These are phyloP conservation scores for Beauveria caledonica DNA, from an alignment of 2,329 filamentous ascomycete genomes.

Conservation along the genomic window DNA sequence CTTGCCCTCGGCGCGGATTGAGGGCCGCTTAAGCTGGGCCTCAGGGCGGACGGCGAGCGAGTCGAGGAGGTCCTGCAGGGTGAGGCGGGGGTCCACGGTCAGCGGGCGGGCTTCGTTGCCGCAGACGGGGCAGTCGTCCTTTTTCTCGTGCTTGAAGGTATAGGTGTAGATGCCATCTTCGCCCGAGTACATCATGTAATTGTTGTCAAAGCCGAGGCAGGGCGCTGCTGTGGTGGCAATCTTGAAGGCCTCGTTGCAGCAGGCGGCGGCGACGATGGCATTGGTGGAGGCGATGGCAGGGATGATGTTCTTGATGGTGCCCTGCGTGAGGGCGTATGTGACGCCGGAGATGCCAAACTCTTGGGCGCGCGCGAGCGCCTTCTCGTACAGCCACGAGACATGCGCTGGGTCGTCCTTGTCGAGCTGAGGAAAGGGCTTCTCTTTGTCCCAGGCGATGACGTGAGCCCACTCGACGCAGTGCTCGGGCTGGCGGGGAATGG, in stretches of 20 bases:
- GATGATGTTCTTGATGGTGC: slow-evolving; percentile 98
- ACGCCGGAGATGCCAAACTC: slow-evolving; percentile 90
- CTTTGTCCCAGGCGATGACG: slow-evolving; percentile 91
- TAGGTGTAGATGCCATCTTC: slow-evolving; percentile 95
- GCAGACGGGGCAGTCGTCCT: slow-evolving; percentile 90
- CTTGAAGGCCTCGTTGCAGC: slow-evolving; percentile 96
- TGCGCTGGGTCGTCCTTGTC: slow-evolving; percentile 97
- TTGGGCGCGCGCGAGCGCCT: slow-evolving; percentile 68
- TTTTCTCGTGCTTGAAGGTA: slow-evolving; percentile 91
- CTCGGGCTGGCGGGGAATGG: slow-evolving; percentile 91
- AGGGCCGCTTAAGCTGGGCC: slow-evolving; percentile 89
- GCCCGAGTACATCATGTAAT: slow-evolving; percentile 99
- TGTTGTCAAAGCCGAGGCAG: slow-evolving; percentile 66
- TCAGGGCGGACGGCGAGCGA: slow-evolving; percentile 76
- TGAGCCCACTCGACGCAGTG: slow-evolving; percentile 99
- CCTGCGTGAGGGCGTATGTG: slow-evolving; percentile 92
- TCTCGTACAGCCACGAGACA: slow-evolving; percentile 91
- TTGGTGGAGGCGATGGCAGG: slow-evolving; percentile 97
- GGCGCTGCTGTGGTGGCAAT: slow-evolving; percentile 78
- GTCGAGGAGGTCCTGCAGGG: slow-evolving; percentile 77
- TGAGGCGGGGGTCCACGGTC: slow-evolving; percentile 59
- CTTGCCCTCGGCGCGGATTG: slow-evolving; percentile 67
- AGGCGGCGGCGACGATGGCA: slow-evolving; percentile 88
- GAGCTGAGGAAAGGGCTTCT: slow-evolving; percentile 72
- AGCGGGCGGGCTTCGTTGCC: slow-evolving; percentile 74